Conservation (phyloP, 768 basidiomycete species). For the Auricularia cornea region DNA sequence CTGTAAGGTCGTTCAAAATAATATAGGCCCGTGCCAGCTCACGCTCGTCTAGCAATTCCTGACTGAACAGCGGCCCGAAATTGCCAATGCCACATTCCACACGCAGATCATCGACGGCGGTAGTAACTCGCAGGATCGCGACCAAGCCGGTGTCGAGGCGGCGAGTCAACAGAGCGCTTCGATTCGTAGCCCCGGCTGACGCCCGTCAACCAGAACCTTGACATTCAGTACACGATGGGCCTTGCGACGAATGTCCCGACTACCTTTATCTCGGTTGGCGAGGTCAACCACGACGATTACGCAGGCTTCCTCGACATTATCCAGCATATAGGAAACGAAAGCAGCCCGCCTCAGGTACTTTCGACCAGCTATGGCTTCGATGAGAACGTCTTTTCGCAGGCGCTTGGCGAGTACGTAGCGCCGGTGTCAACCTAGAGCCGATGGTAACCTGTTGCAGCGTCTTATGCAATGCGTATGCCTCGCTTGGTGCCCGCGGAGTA, state of each 20-base stretch:
- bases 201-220: not conserved
- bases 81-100: conserved; percentile 15
- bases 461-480: conserved; percentile 20
- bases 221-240: conserved; percentile 6
- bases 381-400: conserved; percentile 4
- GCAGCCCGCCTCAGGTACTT: conserved; percentile 8
- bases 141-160: conserved; percentile 22
- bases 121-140: conserved; percentile 15
- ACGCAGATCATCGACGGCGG: conserved; percentile 22
- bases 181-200: not conserved
- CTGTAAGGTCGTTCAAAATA: not conserved
- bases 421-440: not conserved
- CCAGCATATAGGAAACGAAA: conserved; percentile 10
- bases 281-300: not conserved
- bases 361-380: conserved; percentile 8
- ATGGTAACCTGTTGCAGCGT: not conserved
- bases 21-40: too few species aligned
- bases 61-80: conserved; percentile 15
- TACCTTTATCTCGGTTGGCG: conserved; percentile 7
- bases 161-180: conserved; percentile 8
- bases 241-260: conserved; percentile 2
- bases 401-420: conserved; percentile 5
- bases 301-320: conserved; percentile 11
- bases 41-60: conserved; percentile 19
- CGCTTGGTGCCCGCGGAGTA: conserved; percentile 15